Evolutionary conservation across 371 early-diverging fungal species (phyloP), one percentile per base, ranked within the genome.

Genomic region (Chytridium lagenaria): DNA sequence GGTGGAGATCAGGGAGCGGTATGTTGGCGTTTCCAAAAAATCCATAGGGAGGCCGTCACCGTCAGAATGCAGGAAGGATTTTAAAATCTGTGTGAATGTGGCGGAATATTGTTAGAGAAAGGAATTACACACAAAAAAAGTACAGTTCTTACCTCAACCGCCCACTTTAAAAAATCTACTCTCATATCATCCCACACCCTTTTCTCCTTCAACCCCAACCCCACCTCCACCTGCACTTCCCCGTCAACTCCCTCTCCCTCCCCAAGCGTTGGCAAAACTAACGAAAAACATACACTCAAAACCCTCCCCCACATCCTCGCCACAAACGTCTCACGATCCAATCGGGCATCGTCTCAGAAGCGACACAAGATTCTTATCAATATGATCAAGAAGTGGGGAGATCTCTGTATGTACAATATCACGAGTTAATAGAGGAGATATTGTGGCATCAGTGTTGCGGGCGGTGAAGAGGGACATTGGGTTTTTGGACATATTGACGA

Each of bases 281-380:
- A 52, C 12, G 69, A 50, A 65, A 78, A 78, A n/a, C 73, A 52
- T 64, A 77, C 70, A 3, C 38, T 50, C 26, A 81, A 55, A 26
- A 82, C 61, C 37, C 78, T 70, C 23, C 72, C 71, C 84, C 84
- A 84, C 19, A 80, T 68, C 16, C 75, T 74, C 2, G 33, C 31
- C 2, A 80, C 78, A 37, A 82, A 71, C 26, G 68, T 44, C 75
- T 61, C 40, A 81, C 73, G 1, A 82, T 57, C 7, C 22, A n/a
- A 1, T 78, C 76, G 3, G 57, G 63, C 68, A 78, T 70, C 16
- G 67, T 61, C 33, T 75, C 76, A 23, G 72, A 75, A 72, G 82
- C 61, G 38, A 81, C 73, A 38, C 76, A 5, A 85, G 69, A 71
- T 85, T 85, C 12, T 57, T 77, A 68, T 85, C 75, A 23, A 85